Conservation (phyloP, 1,284 basidiomycete genomes). For the Naganishia liquefaciens region DNA sequence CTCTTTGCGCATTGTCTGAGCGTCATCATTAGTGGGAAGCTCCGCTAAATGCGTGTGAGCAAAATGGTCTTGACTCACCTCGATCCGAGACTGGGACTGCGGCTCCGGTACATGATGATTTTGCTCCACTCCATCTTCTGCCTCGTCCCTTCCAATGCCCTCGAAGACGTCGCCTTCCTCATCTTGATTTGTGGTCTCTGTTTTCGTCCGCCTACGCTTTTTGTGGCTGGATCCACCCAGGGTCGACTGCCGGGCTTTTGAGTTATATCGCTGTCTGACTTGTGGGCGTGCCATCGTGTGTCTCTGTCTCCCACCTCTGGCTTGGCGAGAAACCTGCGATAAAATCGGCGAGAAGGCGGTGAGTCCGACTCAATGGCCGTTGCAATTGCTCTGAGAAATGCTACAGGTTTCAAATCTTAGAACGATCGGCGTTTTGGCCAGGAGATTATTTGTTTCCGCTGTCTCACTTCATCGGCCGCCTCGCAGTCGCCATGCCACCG, state of each 20-base stretch:
- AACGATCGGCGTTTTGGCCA: conserved; percentile 27
- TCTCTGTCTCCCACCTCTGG: background rate
- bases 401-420: conserved; percentile 24
- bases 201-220: conserved; percentile 45
- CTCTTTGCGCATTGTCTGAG: conserved; percentile 50
- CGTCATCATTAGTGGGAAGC: conserved; percentile 42
- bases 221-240: conserved; percentile 49
- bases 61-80: conserved; percentile 34
- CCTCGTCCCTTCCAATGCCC: conserved; percentile 43
- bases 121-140: conserved; percentile 35
- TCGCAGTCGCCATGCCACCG: background rate
- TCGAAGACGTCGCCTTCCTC: conserved; percentile 48
- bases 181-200: conserved; percentile 47
- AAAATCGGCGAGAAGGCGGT: background rate
- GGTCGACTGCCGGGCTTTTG: conserved; percentile 50
- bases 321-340: background rate
- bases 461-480: background rate
- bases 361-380: background rate
- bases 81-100: conserved; percentile 32
- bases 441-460: conserved; percentile 13
- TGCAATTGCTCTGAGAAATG: background rate
- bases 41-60: conserved; percentile 18
- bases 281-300: conserved; percentile 39
- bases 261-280: conserved; percentile 49
- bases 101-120: conserved; percentile 27